Percentiles rank a stretch among this genome's conserved stretches.
These are phyloP conservation scores for Lactarius tabidus DNA, from an alignment of 768 basidiomycete species.

Conservation along the genomic window DNA sequence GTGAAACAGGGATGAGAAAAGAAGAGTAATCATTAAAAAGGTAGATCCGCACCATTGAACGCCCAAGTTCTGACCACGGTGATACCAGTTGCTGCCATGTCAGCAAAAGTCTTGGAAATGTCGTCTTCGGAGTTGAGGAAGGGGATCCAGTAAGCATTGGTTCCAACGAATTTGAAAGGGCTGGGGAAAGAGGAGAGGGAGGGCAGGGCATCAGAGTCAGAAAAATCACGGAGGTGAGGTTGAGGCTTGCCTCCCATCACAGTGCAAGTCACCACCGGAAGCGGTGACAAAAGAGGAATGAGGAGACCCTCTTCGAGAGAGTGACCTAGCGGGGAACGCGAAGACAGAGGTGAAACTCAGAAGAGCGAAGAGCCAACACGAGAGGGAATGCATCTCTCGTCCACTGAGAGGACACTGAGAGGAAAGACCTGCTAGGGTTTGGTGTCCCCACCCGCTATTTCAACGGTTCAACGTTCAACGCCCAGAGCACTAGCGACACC, in stretches of 20 bases:
- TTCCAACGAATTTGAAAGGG: slow-evolving; percentile 44
- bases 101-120: slow-evolving; percentile 52
- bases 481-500: not conserved
- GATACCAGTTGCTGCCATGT: slow-evolving; percentile 53
- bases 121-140: slow-evolving; percentile 51
- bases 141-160: slow-evolving; percentile 66
- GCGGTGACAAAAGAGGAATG: slow-evolving; percentile 11
- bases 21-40: not conserved
- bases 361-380: slow-evolving; percentile 3
- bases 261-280: not conserved
- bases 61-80: slow-evolving; percentile 66
- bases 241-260: slow-evolving; percentile 18
- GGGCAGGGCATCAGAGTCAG: no score
- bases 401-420: no score
- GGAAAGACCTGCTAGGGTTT: no score
- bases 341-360: slow-evolving; percentile 3
- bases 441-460: not conserved
- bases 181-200: slow-evolving; percentile 3
- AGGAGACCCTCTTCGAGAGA: not conserved
- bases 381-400: slow-evolving; percentile 12
- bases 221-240: not conserved
- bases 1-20: not conserved
- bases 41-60: slow-evolving; percentile 51
- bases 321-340: slow-evolving; percentile 7
- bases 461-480: not conserved